Base-by-base conservation (phyloP, 2,329 filamentous ascomycete species). In the Chlorencoelia australis region DNA sequence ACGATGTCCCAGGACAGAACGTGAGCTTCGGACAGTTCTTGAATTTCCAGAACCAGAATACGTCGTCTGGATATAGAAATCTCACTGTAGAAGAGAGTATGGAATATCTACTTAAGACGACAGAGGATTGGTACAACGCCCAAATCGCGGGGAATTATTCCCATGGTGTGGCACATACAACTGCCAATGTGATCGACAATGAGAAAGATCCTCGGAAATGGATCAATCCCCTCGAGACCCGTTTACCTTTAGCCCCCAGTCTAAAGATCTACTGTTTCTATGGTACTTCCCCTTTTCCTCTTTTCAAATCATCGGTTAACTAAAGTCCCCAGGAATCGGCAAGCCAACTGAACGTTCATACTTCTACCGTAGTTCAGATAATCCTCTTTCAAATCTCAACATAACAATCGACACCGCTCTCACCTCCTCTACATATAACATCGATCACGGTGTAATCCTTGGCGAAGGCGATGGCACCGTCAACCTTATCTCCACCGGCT, bases 221-320 rank as follows among this genome's bases (percentile, higher is more conserved):
- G 91, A 75, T 94, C 43, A 98, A 98, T 54, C 91, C 91, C 0
- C 73, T 96, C 1, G 89, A 96, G 58, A 83, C 85, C 0, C 74
- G 89, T 2, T 68, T 96, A 0, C 91, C 91, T 0, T 68, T 86
- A 14, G 89, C 91, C 2, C 89, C 91, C 0, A 84, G 76, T 53
- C 66, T 98, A 53, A 95, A 94, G 58, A 85, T 98, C 9, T 96
- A 88, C 62, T 96, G 91, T 63, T 96, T 98, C 65, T 96, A 98
- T 56, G 91, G 70, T 48, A 53, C 45, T 41, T 37, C n/a, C 5
- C 11, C 9, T 17, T 13, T 4, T 31, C 11, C 8, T 14, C 20
- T 17, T 22, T 10, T 13, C 7, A 21, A 25, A 22, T 7, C 6
- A 37, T 18, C 10, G 2, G 15, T 21, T 16, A 13, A 21, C 41